Evolutionary conservation across 371 early-diverging fungal genomes (phyloP).

Genomic region (Vairimorpha apis): DNA sequence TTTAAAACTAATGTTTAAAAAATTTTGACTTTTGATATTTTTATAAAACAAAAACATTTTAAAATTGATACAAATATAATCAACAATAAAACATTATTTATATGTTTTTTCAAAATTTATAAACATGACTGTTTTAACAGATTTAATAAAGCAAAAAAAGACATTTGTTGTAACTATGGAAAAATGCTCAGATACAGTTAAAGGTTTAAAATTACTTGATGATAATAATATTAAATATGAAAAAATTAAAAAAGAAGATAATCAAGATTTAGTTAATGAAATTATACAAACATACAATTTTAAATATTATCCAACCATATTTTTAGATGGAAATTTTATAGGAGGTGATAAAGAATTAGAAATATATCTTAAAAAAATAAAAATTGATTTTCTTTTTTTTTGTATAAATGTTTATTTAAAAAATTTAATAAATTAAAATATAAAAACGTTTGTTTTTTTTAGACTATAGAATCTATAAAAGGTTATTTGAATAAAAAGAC

Average conservation of each 20-base stretch:
- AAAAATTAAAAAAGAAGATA: slow-evolving; percentile 7
- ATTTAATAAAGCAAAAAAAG: slow-evolving; percentile 8
- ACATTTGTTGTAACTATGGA: slow-evolving; percentile 14
- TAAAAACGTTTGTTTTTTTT: neutral
- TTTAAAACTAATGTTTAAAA: too few species aligned
- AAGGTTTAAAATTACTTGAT: slow-evolving; percentile 8
- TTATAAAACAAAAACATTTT: too few species aligned
- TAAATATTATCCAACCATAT: slow-evolving; percentile 31
- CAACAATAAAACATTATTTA: too few species aligned
- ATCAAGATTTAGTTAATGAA: slow-evolving; percentile 20
- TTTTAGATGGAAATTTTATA: slow-evolving; percentile 36
- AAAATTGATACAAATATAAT: too few species aligned
- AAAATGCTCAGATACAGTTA: slow-evolving; percentile 22
- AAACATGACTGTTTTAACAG: slow-evolving; percentile 1
- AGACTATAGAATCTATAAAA: too few species aligned
- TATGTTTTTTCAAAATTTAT: too few species aligned
- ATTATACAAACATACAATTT: slow-evolving; percentile 20
- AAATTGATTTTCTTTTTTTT: too few species aligned
- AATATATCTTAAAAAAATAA: neutral
- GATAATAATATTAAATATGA: slow-evolving; percentile 7
- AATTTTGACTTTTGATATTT: too few species aligned
- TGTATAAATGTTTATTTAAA: too few species aligned
- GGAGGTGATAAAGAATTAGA: slow-evolving; percentile 25
- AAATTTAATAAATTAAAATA: too few species aligned
- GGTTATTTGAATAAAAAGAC: too few species aligned